These are phyloP conservation scores for Fusarium clavum DNA, from an alignment of 2,329 filamentous ascomycete genomes.

Conservation along the genomic window DNA sequence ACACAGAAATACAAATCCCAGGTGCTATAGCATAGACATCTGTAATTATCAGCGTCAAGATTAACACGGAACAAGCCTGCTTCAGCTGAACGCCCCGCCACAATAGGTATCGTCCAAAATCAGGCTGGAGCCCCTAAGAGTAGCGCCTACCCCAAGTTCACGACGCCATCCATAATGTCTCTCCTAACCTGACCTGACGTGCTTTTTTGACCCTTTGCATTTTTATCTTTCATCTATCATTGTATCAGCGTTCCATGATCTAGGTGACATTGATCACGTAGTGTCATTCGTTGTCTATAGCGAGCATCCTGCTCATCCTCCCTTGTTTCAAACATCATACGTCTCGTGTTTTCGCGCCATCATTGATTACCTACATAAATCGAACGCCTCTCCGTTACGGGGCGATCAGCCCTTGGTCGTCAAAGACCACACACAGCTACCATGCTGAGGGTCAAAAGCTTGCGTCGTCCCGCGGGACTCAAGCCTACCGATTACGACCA, in stretches of 20 bases:
- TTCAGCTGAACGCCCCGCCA: constrained; percentile 37
- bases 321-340: constrained; percentile 10
- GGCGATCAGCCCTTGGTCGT: constrained; percentile 25
- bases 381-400: constrained; percentile 17
- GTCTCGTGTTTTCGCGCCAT: constrained; percentile 7
- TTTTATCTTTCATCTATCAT: constrained; percentile 8
- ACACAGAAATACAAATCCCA: too few species aligned
- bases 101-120: constrained; percentile 29
- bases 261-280: constrained; percentile 1
- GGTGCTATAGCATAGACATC: neutral
- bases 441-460: constrained; percentile 57
- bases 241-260: constrained; percentile 11
- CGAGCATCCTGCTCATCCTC: neutral
- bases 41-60: neutral
- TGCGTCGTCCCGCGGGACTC: constrained; percentile 66
- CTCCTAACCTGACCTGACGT: neutral
- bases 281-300: constrained; percentile 1
- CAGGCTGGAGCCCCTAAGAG: constrained; percentile 37
- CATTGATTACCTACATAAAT: constrained; percentile 5
- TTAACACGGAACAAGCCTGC: constrained; percentile 29
- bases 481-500: constrained; percentile 75
- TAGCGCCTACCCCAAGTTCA: constrained; percentile 37
- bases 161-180: constrained; percentile 35
- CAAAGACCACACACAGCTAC: constrained; percentile 28
- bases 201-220: constrained; percentile 8